Evolutionary conservation across 352 stramenopile species (phyloP), one percentile per base, ranked within the genome.

Genomic region (Phytopythium delawarense): DNA sequence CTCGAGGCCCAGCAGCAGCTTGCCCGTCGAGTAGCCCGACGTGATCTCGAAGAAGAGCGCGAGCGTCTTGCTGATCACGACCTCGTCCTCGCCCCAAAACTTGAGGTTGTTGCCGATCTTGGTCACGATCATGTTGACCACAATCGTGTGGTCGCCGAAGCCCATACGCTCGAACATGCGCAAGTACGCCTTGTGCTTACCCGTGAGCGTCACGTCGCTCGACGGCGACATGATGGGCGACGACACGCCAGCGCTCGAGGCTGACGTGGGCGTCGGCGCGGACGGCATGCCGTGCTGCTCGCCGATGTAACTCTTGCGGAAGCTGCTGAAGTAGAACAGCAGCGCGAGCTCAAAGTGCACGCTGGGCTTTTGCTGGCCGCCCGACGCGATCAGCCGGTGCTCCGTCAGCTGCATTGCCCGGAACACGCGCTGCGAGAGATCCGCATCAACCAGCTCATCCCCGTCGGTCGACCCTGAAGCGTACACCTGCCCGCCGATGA

Each of bases 51-150:
- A 96, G 57, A 99, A 97, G 1, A 99, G 82, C 59, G 96, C 86
- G 32, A 99, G 78, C 16, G 97, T 99, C 66, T 98, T 97, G 67
- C 78, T 89, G 67, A 99, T 92, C 63, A 99, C 90, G 54, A 99
- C 91, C 66, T 98, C 81, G 25, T 98, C 87, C 58, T 98, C 89
- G 23, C 94, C 94, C 96, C 96, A 99, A 67, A 98, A 99, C 80
- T 99, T 99, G 28, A 99, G 84, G 75, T 99, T 99, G 72, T 99
- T 99, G 66, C 96, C 96, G 59, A 99, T 90, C 80, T 99, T 99
- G 37, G 94, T 99, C 30, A 99, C 92, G 66, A 99, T 98, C 67
- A 99, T 97, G 76, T 99, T 99, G 59, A 98, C 96, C 21, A 99
- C 96, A 48, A 94, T 81, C 37, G 92, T 98, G 76, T 99, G 96